Evolutionary conservation across 306 rosid species (phyloP).

Genomic region (Trifolium fragiferum): DNA sequence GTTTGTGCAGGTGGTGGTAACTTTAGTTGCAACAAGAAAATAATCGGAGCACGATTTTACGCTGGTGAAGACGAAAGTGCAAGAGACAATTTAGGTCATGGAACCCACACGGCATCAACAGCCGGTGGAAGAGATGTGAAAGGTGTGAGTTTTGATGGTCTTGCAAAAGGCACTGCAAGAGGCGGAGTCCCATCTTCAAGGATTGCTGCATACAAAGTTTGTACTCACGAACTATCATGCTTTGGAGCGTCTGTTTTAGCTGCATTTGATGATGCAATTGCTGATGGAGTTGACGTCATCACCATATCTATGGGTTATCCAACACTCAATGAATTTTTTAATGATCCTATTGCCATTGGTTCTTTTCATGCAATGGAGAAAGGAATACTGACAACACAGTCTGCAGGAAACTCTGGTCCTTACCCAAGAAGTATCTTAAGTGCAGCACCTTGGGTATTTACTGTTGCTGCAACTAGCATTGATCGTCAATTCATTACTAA

Average conservation of each 20-base stretch:
- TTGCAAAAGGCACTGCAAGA: conserved; percentile 1
- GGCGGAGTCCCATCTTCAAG: conserved; percentile 3
- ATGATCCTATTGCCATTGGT: neutral
- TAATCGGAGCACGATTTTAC: conserved; percentile 35
- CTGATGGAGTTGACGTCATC: neutral
- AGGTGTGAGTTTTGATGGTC: neutral
- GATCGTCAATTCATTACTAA: conserved; percentile 12
- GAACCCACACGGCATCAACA: conserved; percentile 22
- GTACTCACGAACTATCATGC: too few species aligned
- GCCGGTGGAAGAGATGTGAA: neutral
- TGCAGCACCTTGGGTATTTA: conserved; percentile 25
- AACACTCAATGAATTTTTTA: neutral
- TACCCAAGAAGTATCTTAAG: fast-evolving
- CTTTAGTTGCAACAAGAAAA: conserved; percentile 45
- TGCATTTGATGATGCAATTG: conserved; percentile 3
- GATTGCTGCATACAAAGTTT: neutral
- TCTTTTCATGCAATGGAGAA: conserved; percentile 29
- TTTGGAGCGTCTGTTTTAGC: neutral
- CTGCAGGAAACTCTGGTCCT: conserved; percentile 6
- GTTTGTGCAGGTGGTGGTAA: conserved; percentile 31
- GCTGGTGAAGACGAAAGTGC: neutral
- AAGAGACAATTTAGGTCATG: conserved; percentile 31
- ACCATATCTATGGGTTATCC: neutral
- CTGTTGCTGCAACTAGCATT: conserved; percentile 11
- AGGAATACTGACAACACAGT: neutral